Evolutionary conservation across 2,329 filamentous ascomycete species (phyloP).

Genomic region (Ceratocystis harringtonii): DNA sequence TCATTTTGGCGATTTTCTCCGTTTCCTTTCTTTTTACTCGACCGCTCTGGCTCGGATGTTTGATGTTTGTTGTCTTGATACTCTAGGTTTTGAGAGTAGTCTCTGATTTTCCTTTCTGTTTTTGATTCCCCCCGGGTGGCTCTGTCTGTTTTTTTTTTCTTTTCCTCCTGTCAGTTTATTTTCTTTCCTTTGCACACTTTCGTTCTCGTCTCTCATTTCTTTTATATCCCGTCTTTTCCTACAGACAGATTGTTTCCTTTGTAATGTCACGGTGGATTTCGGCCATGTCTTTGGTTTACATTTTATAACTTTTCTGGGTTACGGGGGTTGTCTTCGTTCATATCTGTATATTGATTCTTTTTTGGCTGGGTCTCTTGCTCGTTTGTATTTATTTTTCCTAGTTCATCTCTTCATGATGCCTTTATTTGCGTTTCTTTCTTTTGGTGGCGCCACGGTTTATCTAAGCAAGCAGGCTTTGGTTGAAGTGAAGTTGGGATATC

Average conservation of each 20-base stretch:
- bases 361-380: not conserved
- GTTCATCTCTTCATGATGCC: not conserved
- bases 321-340: not conserved
- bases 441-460: not conserved
- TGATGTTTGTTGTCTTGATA: not conserved
- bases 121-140: constrained; percentile 5
- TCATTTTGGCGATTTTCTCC: not conserved
- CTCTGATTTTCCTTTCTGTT: not conserved
- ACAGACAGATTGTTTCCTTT: constrained; percentile 7
- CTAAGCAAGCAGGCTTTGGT: not conserved
- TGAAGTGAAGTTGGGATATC: not conserved
- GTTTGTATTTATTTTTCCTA: not conserved
- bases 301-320: not conserved
- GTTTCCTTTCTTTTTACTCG: not conserved
- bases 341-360: not conserved
- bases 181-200: not conserved
- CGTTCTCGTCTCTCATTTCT: not conserved
- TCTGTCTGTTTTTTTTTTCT: not conserved
- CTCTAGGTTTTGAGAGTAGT: not conserved
- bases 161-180: not conserved
- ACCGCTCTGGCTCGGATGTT: not conserved
- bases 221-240: constrained; percentile 9
- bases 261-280: constrained; percentile 6
- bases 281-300: not conserved
- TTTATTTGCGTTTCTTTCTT: not conserved